A percentile compares a stretch with the other conserved stretches of the same genome.
Conservation (phyloP, 2,329 filamentous ascomycete species). For the Microsporum ferrugineum region DNA sequence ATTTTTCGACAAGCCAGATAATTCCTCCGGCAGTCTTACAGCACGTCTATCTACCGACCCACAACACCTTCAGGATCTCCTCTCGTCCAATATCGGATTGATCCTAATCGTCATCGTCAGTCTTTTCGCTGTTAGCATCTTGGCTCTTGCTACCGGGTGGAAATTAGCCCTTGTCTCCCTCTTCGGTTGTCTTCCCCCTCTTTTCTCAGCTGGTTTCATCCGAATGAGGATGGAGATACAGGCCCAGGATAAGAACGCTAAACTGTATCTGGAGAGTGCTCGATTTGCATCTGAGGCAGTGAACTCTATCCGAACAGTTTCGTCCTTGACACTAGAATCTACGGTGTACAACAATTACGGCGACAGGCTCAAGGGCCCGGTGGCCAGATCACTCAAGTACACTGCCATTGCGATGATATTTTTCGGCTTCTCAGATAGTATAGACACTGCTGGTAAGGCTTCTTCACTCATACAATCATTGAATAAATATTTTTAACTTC, state of each 20-base stretch:
- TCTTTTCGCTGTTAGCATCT: constrained; percentile 54
- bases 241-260: constrained; percentile 36
- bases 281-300: constrained; percentile 42
- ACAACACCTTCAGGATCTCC: constrained; percentile 44
- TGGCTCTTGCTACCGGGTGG: constrained; percentile 63
- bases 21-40: constrained; percentile 48
- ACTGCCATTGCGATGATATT: constrained; percentile 49
- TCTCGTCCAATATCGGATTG: constrained; percentile 69
- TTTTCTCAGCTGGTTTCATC: constrained; percentile 21
- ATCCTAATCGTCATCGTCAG: constrained; percentile 65
- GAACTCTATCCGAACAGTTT: constrained; percentile 40
- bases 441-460: constrained; percentile 27
- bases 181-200: constrained; percentile 33
- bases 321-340: constrained; percentile 39
- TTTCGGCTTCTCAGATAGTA: constrained; percentile 55
- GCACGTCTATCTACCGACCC: constrained; percentile 71
- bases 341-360: constrained; percentile 32
- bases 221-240: constrained; percentile 41
- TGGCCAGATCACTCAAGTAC: constrained; percentile 46
- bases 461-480: not conserved
- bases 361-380: constrained; percentile 35
- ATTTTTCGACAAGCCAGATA: constrained; percentile 19
- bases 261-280: constrained; percentile 39
- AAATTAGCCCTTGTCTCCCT: constrained; percentile 60
- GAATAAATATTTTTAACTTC: not conserved